Percentiles rank a stretch among this genome's conserved stretches.
Conservation (phyloP, 2,329 filamentous ascomycete species). For the Acephala macrosclerotiorum region DNA sequence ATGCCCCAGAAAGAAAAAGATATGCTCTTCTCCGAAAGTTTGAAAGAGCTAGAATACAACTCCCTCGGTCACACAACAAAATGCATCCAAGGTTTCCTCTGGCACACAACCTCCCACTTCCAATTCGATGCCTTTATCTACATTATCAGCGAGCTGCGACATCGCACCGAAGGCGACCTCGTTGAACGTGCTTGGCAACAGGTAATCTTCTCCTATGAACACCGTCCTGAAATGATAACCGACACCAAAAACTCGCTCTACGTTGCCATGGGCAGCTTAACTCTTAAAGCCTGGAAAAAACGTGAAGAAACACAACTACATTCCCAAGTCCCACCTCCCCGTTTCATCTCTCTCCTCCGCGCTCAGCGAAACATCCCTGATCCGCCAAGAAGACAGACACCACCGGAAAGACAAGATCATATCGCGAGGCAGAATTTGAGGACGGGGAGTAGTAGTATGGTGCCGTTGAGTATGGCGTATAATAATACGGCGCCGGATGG, state of each 20-base stretch:
- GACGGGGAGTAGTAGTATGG: background rate
- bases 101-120: conserved; percentile 46
- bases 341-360: conserved; percentile 34
- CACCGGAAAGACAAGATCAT: conserved; percentile 6
- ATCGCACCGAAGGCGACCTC: conserved; percentile 40
- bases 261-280: conserved; percentile 41
- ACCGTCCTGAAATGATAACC: conserved; percentile 40
- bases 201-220: conserved; percentile 40
- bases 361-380: conserved; percentile 34
- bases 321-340: conserved; percentile 27
- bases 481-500: conserved; percentile 22
- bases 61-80: conserved; percentile 41
- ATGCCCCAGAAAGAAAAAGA: conserved; percentile 45
- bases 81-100: conserved; percentile 42
- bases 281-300: conserved; percentile 42
- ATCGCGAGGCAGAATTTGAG: conserved; percentile 6
- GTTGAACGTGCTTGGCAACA: conserved; percentile 44
- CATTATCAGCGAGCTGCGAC: conserved; percentile 44
- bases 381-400: conserved; percentile 12
- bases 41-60: conserved; percentile 48
- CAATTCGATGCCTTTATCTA: conserved; percentile 47
- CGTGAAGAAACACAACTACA: conserved; percentile 34
- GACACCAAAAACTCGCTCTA: conserved; percentile 40
- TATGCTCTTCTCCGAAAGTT: conserved; percentile 44
- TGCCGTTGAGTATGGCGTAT: conserved; percentile 15